Base-by-base conservation (phyloP, 305 asterid species). In the Rubia peregrina region DNA sequence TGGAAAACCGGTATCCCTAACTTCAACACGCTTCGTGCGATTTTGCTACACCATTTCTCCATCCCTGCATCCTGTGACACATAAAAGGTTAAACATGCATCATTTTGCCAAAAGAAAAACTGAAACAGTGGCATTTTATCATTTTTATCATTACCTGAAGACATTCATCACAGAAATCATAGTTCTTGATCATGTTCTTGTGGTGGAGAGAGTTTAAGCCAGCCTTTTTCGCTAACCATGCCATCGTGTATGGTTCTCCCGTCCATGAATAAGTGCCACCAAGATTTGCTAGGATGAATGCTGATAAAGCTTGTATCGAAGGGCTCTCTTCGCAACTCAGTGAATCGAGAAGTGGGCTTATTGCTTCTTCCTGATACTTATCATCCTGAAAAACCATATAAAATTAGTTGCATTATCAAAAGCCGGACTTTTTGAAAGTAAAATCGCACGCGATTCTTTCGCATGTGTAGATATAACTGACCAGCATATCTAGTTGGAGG, bases 211-310 rank as follows among this genome's bases (percentile, higher is more conserved):
- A 85, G 75, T 80, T 80, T 69, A 93, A 75, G 30, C 97, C 98
- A 8, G 95, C 81, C 68, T 91, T 93, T 72, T 83, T 93, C 10
- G 85, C 85, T 70, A 93, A 78, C 95, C 97, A 93, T 26, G 92
- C 85, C 66, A 74, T 70, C 10, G 96, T 92, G 80, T 89, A 90
- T 30, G 97, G 85, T 56, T 92, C 95, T 43, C 97, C 97, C 14
- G 87, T 77, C 97, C 97, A 92, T 69, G 97, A 83, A 81, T 77
- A 86, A 69, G 96, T 92, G 63, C 98, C 98, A 42, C 96, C 97
- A 48, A 90, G 84, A 80, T 87, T 90, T 46, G 98, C 82, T 59
- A 92, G 74, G 63, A 90, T 84, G 82, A 78, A 85, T 5, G 95
- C 88, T 44, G 97, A 85, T 69, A 85, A 71, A 51, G 87, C 79